Evolutionary conservation across 2,329 filamentous ascomycete genomes (phyloP).

Genomic region (Talaromyces sp.): DNA sequence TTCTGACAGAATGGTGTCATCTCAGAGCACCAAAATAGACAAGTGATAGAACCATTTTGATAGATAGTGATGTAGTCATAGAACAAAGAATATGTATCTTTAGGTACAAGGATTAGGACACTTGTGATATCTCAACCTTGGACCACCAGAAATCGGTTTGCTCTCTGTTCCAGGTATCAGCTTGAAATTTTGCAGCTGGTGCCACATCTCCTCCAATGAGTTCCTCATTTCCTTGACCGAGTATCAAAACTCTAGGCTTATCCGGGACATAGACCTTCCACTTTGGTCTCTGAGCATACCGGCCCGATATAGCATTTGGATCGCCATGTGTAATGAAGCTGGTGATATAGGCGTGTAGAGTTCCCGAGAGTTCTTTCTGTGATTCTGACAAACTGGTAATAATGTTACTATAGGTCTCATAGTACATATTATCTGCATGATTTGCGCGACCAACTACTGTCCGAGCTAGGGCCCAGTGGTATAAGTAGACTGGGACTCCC

Average conservation of each 20-base stretch:
- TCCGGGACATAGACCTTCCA: slow-evolving; percentile 38
- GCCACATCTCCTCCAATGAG: slow-evolving; percentile 44
- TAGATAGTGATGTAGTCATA: too few species aligned
- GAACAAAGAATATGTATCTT: too few species aligned
- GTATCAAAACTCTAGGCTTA: slow-evolving; percentile 40
- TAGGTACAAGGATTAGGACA: too few species aligned
- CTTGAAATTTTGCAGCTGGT: slow-evolving; percentile 39
- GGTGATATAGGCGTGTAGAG: slow-evolving; percentile 48
- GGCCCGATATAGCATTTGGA: slow-evolving; percentile 39
- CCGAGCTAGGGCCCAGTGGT: slow-evolving; percentile 53
- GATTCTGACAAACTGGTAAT: slow-evolving; percentile 36
- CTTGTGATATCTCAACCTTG: slow-evolving; percentile 27
- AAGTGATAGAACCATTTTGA: too few species aligned
- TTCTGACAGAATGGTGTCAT: too few species aligned
- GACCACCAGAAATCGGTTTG: slow-evolving; percentile 50
- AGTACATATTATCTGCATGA: slow-evolving; percentile 50
- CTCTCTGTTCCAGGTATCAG: slow-evolving; percentile 43
- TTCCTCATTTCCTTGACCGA: slow-evolving; percentile 51
- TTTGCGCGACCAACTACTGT: slow-evolving; percentile 46
- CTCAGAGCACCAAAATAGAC: too few species aligned
- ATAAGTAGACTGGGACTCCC: slow-evolving; percentile 47
- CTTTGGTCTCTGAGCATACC: slow-evolving; percentile 29
- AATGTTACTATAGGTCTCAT: slow-evolving; percentile 44
- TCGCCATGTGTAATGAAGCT: slow-evolving; percentile 50
- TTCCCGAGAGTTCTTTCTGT: slow-evolving; percentile 44